Conservation (phyloP, 176 grass and related monocot species). For the Avena sativa region DNA sequence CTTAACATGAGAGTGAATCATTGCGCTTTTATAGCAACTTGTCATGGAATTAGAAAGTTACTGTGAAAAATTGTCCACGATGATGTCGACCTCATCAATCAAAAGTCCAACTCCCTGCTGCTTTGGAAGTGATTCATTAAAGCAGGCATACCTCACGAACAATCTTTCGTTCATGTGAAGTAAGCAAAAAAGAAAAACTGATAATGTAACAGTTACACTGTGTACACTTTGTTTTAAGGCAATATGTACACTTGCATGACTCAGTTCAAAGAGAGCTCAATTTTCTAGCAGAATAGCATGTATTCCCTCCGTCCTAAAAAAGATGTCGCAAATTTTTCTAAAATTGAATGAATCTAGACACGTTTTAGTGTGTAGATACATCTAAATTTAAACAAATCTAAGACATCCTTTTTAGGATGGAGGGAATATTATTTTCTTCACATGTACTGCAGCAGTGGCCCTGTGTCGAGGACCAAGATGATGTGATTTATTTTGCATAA, state of each 20-base stretch:
- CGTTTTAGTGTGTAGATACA: no score
- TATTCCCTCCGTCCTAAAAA: neutral
- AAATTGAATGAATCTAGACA: no score
- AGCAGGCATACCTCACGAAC: neutral
- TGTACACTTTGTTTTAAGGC: neutral
- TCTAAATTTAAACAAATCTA: no score
- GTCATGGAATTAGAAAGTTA: slow-evolving; percentile 9
- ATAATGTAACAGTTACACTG: slow-evolving; percentile 14
- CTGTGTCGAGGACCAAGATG: neutral
- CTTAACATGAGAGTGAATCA: neutral
- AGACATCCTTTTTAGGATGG: no score
- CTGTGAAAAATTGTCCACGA: neutral
- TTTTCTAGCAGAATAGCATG: slow-evolving; percentile 20
- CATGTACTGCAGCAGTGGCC: neutral
- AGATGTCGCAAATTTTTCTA: no score
- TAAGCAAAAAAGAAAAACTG: neutral
- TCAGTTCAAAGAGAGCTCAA: slow-evolving; percentile 6
- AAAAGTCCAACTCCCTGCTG: slow-evolving; percentile 15
- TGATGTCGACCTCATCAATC: slow-evolving; percentile 36
- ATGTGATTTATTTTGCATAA: neutral
- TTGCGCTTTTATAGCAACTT: slow-evolving; percentile 18
- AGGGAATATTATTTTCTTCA: neutral
- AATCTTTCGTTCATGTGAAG: slow-evolving; percentile 30
- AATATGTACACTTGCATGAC: neutral
- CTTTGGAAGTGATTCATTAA: slow-evolving; percentile 27